phyloP scores from a whole-genome alignment of 495 filamentous ascomycete genomes.

The Lasiosphaeria hispida region DNA sequence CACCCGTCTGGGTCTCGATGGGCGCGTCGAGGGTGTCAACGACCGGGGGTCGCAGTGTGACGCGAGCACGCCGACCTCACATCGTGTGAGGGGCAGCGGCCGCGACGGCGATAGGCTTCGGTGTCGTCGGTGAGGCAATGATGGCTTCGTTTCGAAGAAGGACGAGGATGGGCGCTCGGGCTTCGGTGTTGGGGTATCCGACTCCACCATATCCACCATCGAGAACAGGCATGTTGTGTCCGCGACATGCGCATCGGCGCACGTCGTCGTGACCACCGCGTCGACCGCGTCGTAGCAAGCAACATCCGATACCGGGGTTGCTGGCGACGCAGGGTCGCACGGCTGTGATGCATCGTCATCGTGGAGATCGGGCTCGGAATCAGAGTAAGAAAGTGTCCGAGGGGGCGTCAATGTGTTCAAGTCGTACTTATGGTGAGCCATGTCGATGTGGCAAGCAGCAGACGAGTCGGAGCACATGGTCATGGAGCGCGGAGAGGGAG shows the following conservation, averaged over 20 bases:
- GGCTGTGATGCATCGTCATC: constrained; percentile 36
- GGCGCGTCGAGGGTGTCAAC: constrained; percentile 9
- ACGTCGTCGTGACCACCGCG: constrained; percentile 15
- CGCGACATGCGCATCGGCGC: not conserved
- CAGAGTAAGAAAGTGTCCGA: constrained; percentile 45
- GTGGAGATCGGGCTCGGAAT: constrained; percentile 35
- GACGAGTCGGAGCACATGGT: constrained; percentile 48
- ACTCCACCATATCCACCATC: constrained; percentile 23
- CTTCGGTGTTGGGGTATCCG: constrained; percentile 41
- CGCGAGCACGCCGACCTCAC: constrained; percentile 15
- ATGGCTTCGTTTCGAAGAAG: constrained; percentile 30
- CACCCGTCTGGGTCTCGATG: constrained; percentile 21
- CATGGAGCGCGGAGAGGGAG: constrained; percentile 47
- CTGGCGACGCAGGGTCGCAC: constrained; percentile 32
- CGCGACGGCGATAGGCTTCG: constrained; percentile 34
- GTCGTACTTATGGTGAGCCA: constrained; percentile 21
- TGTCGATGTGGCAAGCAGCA: constrained; percentile 28
- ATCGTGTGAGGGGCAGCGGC: constrained; percentile 23
- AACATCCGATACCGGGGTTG: constrained; percentile 34
- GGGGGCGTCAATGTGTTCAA: constrained; percentile 34
- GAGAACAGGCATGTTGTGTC: not conserved
- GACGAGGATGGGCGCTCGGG: constrained; percentile 28
- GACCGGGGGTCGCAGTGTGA: constrained; percentile 24
- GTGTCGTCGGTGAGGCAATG: constrained; percentile 26
- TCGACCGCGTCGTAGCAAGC: constrained; percentile 22